Percentiles rank a stretch among this genome's conserved stretches.
Evolutionary conservation across 2,329 filamentous ascomycete species (phyloP).

Genomic region (Penicillium frequentans): DNA sequence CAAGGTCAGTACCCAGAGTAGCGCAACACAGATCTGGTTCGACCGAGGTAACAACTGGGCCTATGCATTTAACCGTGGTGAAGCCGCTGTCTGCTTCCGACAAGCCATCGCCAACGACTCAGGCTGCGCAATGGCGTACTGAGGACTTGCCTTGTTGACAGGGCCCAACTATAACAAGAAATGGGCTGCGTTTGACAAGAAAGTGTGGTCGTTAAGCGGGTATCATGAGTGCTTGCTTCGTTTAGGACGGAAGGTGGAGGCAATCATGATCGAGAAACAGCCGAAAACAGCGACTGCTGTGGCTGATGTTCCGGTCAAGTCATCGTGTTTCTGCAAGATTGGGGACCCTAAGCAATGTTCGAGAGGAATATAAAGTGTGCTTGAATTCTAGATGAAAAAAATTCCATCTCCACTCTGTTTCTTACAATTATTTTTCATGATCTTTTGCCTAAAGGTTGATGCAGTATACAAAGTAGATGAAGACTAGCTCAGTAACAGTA

Average conservation of each 20-base stretch:
- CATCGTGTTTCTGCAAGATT: constrained; percentile 6
- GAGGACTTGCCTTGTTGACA: constrained; percentile 51
- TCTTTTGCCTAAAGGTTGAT: no score
- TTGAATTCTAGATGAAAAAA: no score
- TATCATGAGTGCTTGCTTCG: constrained; percentile 5
- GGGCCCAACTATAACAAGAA: constrained; percentile 57
- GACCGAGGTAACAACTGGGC: constrained; percentile 69
- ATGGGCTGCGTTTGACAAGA: constrained; percentile 52
- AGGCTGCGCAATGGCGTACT: constrained; percentile 48
- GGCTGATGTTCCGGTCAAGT: constrained; percentile 2
- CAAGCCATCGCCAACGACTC: constrained; percentile 44
- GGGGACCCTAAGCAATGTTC: no score
- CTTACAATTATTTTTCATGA: no score
- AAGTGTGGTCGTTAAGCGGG: constrained; percentile 2
- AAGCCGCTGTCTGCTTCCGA: constrained; percentile 57
- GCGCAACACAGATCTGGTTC: constrained; percentile 65
- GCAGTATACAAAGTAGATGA: no score
- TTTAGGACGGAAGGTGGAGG: neutral
- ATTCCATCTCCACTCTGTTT: no score
- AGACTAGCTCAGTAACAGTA: no score
- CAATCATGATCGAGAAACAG: neutral
- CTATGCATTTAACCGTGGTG: constrained; percentile 76
- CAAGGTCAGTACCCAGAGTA: constrained; percentile 53
- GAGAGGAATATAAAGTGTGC: no score
- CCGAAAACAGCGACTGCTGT: neutral